These are phyloP conservation scores for Aspergillus unguis DNA, from an alignment of 2,329 filamentous ascomycete species.

Conservation along the genomic window DNA sequence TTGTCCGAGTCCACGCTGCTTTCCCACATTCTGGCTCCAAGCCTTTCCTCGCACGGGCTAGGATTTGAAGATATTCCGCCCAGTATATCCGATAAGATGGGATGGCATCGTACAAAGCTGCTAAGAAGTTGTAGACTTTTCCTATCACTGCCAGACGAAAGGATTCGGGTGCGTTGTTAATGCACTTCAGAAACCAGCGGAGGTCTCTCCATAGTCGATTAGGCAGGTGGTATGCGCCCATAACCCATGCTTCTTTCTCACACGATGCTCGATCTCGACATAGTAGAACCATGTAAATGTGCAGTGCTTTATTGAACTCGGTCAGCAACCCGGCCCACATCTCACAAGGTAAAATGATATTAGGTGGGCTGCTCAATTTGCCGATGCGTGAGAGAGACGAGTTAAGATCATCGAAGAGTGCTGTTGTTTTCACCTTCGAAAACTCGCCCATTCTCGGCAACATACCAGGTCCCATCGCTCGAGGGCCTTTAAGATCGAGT, in stretches of 20 bases:
- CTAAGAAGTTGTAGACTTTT: slow-evolving; percentile 12
- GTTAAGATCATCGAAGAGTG: neutral
- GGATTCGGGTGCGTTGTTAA: neutral
- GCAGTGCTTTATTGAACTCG: slow-evolving; percentile 7
- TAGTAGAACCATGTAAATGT: slow-evolving; percentile 11
- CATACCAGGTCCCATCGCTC: neutral
- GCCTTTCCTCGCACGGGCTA: slow-evolving; percentile 4
- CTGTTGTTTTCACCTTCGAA: neutral
- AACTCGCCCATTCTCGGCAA: neutral
- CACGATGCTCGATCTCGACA: slow-evolving; percentile 8
- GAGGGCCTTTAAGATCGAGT: slow-evolving; percentile 8
- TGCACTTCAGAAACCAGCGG: slow-evolving; percentile 10
- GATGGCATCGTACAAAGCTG: slow-evolving; percentile 9
- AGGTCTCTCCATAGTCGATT: slow-evolving; percentile 17
- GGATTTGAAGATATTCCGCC: slow-evolving; percentile 8
- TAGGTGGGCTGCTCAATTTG: neutral
- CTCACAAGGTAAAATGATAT: neutral
- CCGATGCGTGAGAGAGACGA: neutral
- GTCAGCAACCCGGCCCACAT: neutral
- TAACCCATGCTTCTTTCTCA: slow-evolving; percentile 1
- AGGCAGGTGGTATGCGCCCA: slow-evolving; percentile 15
- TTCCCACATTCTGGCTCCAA: slow-evolving; percentile 3
- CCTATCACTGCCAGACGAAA: slow-evolving; percentile 1
- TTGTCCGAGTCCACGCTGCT: slow-evolving; percentile 11
- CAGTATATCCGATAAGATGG: slow-evolving; percentile 10